Conservation (phyloP, 495 filamentous ascomycete genomes). For the Lasiosphaeriaceae sp. region DNA sequence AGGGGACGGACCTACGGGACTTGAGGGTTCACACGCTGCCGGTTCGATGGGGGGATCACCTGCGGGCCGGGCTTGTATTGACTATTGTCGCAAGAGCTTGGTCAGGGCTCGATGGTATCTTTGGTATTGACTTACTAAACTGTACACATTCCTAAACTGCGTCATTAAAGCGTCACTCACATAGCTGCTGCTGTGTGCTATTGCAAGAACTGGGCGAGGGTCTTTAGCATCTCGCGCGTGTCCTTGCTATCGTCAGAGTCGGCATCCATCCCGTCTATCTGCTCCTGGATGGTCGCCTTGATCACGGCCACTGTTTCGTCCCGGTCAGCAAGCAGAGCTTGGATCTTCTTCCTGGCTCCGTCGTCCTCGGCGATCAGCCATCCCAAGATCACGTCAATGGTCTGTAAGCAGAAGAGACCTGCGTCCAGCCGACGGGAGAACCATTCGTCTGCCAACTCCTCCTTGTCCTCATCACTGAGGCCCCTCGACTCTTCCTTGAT, state of each 20-base stretch:
- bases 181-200: no score
- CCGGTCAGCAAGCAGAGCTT: conserved; percentile 58
- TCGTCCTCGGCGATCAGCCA: conserved; percentile 93
- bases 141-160: conserved; percentile 5
- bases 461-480: conserved; percentile 57
- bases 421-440: conserved; percentile 81
- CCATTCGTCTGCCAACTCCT: conserved; percentile 61
- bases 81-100: conserved; percentile 1
- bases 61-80: neutral
- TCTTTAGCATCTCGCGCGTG: conserved; percentile 65
- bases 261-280: conserved; percentile 59
- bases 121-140: conserved; percentile 12
- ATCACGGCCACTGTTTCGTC: conserved; percentile 63
- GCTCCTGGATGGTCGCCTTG: conserved; percentile 62
- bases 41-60: conserved; percentile 1
- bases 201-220: conserved; percentile 59
- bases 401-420: conserved; percentile 81
- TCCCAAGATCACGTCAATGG: conserved; percentile 80
- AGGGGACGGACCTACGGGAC: neutral
- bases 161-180: no score
- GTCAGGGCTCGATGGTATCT: conserved; percentile 19
- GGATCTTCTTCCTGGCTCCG: conserved; percentile 66
- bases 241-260: conserved; percentile 54
- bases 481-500: conserved; percentile 54
- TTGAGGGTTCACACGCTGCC: neutral